phyloP scores from a whole-genome alignment of 2,329 filamentous ascomycete genomes.

The Alternaria arbusti region DNA sequence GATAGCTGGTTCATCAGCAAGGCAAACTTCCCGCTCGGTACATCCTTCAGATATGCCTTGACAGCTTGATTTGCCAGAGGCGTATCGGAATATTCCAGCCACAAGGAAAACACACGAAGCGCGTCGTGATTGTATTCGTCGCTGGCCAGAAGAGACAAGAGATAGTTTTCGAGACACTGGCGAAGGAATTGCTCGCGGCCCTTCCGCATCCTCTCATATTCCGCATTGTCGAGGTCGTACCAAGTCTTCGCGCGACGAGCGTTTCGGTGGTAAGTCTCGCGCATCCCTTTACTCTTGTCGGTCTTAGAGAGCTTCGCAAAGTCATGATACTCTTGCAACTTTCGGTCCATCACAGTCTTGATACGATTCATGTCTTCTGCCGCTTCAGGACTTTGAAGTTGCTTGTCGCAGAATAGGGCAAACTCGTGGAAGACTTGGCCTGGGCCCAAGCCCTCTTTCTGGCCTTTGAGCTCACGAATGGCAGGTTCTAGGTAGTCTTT shows the following conservation, averaged over 20 bases:
- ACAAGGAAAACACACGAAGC: conserved; percentile 89
- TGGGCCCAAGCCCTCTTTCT: conserved; percentile 72
- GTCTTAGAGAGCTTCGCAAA: conserved; percentile 66
- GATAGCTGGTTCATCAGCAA: conserved; percentile 94
- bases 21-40: conserved; percentile 92
- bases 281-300: conserved; percentile 52
- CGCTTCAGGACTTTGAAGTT: conserved; percentile 84
- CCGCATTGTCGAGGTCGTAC: conserved; percentile 87
- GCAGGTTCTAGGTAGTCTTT: conserved; percentile 84
- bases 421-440: conserved; percentile 94
- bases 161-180: conserved; percentile 90
- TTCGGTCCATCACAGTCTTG: conserved; percentile 78
- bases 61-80: conserved; percentile 80
- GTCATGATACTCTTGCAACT: conserved; percentile 79
- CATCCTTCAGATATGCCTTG: conserved; percentile 69
- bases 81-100: conserved; percentile 86
- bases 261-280: conserved; percentile 62
- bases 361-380: conserved; percentile 84
- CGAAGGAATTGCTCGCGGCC: conserved; percentile 84
- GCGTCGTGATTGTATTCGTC: conserved; percentile 90
- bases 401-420: conserved; percentile 91
- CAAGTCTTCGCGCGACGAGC: conserved; percentile 80
- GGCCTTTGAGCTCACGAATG: conserved; percentile 77
- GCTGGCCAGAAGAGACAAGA: conserved; percentile 81
- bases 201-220: conserved; percentile 78